Conservation (phyloP, 1,139 yeast genomes). For the Dujonia santamariae region DNA sequence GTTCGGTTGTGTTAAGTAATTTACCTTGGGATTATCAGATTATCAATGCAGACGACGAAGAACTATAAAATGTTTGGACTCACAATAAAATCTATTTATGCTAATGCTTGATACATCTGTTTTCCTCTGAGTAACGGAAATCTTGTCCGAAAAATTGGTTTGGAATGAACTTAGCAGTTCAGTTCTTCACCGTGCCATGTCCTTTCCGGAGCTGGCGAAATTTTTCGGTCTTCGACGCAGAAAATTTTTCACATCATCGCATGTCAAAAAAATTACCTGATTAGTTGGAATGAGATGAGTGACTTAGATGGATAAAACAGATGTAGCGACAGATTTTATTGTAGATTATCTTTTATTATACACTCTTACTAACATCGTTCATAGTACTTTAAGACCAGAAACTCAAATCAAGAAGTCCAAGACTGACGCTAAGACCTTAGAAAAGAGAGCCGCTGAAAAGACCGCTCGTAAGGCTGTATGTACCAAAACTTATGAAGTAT, state of each 20-base stretch:
- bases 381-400: constrained; percentile 73
- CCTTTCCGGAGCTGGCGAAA: constrained; percentile 23
- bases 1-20: constrained; percentile 2
- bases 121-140: constrained; percentile 43
- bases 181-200: constrained; percentile 31
- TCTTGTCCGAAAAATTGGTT: constrained; percentile 5
- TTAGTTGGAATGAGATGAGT: not conserved
- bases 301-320: constrained; percentile 3
- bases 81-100: constrained; percentile 23
- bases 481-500: too few species aligned
- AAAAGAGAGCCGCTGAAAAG: constrained; percentile 85
- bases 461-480: constrained; percentile 88
- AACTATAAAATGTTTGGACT: constrained; percentile 1
- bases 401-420: constrained; percentile 92
- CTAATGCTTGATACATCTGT: constrained; percentile 51
- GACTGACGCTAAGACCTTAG: constrained; percentile 84
- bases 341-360: constrained; percentile 3
- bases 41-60: constrained; percentile 42
- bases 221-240: not conserved
- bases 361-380: constrained; percentile 30
- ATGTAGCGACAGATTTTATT: constrained; percentile 3
- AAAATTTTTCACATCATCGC: not conserved
- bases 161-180: constrained; percentile 47
- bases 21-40: constrained; percentile 39
- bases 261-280: not conserved